phyloP scores from a whole-genome alignment of 495 filamentous ascomycete genomes.

The Corynascus novoguineensis region DNA sequence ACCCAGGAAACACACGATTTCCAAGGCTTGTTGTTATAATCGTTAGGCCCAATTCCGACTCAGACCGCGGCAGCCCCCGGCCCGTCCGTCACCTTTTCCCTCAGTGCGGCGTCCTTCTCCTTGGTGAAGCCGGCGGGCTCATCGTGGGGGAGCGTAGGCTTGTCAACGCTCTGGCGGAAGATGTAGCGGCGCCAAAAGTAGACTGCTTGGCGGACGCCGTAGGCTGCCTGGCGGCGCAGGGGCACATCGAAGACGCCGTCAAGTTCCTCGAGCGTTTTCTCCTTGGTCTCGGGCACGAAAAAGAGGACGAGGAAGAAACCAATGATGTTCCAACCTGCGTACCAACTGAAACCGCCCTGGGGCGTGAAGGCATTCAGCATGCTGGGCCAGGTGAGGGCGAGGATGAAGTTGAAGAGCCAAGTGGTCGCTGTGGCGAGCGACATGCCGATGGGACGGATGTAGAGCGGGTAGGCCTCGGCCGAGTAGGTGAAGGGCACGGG shows the following conservation, averaged over 20 bases:
- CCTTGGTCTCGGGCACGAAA: conserved; percentile 62
- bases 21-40: no score
- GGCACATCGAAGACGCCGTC: conserved; percentile 79
- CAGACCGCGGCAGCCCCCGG: neutral
- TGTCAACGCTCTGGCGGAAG: conserved; percentile 48
- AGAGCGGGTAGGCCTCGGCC: conserved; percentile 71
- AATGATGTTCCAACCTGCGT: conserved; percentile 57
- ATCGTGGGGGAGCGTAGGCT: conserved; percentile 58
- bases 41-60: no score
- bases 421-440: conserved; percentile 61
- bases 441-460: conserved; percentile 71
- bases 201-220: conserved; percentile 57
- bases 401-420: conserved; percentile 56
- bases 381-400: conserved; percentile 62
- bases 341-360: conserved; percentile 57
- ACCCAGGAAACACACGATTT: no score
- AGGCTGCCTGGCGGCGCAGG: conserved; percentile 54
- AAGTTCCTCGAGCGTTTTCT: conserved; percentile 67
- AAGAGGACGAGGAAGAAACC: conserved; percentile 63
- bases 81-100: neutral
- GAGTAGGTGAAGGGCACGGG: conserved; percentile 79
- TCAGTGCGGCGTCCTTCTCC: conserved; percentile 9
- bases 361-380: conserved; percentile 49
- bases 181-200: conserved; percentile 67
- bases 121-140: conserved; percentile 54